phyloP scores from a whole-genome alignment of 1,284 basidiomycete species.

The Rhodotorula glutinis region DNA sequence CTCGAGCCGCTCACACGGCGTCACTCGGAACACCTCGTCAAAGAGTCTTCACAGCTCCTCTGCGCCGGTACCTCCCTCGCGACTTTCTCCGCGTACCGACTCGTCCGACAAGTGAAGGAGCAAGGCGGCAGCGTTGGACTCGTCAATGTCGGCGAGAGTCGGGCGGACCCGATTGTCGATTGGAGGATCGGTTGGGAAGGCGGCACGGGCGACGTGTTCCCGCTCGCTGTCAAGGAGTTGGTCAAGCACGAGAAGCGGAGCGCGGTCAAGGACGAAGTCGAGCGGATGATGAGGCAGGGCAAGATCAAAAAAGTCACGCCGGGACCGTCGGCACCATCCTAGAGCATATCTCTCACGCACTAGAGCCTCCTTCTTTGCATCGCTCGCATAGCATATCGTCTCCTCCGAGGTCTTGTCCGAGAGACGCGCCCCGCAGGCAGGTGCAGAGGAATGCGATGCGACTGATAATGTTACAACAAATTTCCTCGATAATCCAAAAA shows the following conservation, averaged over 20 bases:
- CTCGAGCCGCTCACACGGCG: slow-evolving; percentile 32
- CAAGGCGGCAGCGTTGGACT: slow-evolving; percentile 71
- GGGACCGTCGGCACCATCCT: slow-evolving; percentile 3
- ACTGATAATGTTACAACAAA: too few species aligned
- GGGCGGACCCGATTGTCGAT: slow-evolving; percentile 67
- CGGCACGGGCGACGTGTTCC: slow-evolving; percentile 29
- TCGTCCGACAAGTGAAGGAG: slow-evolving; percentile 76
- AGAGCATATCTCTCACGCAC: too few species aligned
- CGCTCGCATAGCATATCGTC: too few species aligned
- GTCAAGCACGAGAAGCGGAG: slow-evolving; percentile 57
- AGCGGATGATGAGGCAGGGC: slow-evolving; percentile 58
- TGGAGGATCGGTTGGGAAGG: slow-evolving; percentile 38
- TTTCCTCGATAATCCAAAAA: too few species aligned
- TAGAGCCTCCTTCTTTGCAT: too few species aligned
- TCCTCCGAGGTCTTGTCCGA: too few species aligned
- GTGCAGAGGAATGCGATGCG: too few species aligned
- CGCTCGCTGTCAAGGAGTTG: slow-evolving; percentile 65
- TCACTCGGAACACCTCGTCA: slow-evolving; percentile 49
- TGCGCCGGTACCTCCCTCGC: slow-evolving; percentile 83
- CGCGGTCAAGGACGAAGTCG: slow-evolving; percentile 49
- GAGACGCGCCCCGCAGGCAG: too few species aligned
- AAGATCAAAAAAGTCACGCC: slow-evolving; percentile 49
- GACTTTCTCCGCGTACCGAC: slow-evolving; percentile 82
- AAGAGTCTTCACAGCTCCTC: slow-evolving; percentile 64
- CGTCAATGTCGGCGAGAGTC: slow-evolving; percentile 78